phyloP scores from a whole-genome alignment of 1,139 yeast genomes.

The Magnusiomyces tetraspermus region DNA sequence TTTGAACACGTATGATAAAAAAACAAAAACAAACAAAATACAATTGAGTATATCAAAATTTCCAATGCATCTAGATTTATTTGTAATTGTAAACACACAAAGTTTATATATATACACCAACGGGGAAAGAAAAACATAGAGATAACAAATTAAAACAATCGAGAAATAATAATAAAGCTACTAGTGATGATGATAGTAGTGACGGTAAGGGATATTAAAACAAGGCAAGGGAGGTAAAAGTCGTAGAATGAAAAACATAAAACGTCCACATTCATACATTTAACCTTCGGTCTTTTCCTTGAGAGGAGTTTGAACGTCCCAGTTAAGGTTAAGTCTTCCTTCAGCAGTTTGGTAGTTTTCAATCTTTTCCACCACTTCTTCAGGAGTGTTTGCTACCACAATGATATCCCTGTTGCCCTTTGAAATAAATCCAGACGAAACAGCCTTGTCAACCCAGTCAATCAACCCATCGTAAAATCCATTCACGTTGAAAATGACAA shows the following conservation, averaged over 20 bases:
- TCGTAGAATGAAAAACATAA: too few species aligned
- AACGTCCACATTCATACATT: too few species aligned
- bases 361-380: constrained; percentile 41
- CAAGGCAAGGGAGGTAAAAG: too few species aligned
- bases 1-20: too few species aligned
- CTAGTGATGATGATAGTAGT: too few species aligned
- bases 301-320: constrained; percentile 40
- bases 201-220: too few species aligned
- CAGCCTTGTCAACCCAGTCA: constrained; percentile 33
- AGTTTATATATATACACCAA: background rate
- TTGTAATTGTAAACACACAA: too few species aligned
- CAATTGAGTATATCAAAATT: too few species aligned
- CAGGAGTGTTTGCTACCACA: constrained; percentile 57
- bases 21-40: too few species aligned
- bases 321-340: constrained; percentile 64
- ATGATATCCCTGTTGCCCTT: constrained; percentile 58
- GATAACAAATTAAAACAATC: background rate
- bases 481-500: constrained; percentile 64
- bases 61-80: background rate
- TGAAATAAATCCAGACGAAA: constrained; percentile 59
- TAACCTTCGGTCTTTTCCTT: too few species aligned
- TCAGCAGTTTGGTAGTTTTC: constrained; percentile 58
- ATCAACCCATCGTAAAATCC: constrained; percentile 73
- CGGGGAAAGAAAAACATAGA: background rate
- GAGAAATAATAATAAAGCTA: too few species aligned